Evolutionary conservation across 495 filamentous ascomycete species (phyloP).

Genomic region (Pseudotulostoma volvatum): DNA sequence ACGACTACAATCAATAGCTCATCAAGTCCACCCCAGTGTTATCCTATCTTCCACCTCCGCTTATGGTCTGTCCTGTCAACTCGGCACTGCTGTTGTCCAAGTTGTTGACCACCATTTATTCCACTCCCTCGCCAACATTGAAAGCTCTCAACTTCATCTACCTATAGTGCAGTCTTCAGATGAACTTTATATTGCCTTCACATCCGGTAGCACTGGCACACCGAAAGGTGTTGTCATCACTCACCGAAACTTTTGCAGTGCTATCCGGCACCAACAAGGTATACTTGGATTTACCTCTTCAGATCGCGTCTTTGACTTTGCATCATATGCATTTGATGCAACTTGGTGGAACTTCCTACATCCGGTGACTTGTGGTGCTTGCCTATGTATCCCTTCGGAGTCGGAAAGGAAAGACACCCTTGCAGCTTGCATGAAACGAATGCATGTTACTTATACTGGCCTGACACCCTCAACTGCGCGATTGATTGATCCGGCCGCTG

Average conservation of each 20-base stretch:
- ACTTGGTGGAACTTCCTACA: slow-evolving; percentile 2
- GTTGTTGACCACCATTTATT: too few species aligned
- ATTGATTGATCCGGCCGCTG: slow-evolving; percentile 4
- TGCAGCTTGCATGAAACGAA: not conserved
- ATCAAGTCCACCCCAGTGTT: too few species aligned
- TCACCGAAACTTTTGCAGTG: slow-evolving; percentile 23
- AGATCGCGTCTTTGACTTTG: slow-evolving; percentile 5
- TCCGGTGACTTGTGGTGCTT: slow-evolving; percentile 2
- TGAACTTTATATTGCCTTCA: slow-evolving; percentile 27
- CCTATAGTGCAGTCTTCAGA: too few species aligned
- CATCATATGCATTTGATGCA: slow-evolving; percentile 9
- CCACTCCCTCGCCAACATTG: too few species aligned
- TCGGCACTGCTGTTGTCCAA: too few species aligned
- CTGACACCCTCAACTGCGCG: slow-evolving; percentile 6
- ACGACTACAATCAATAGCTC: slow-evolving; percentile 10
- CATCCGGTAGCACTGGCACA: slow-evolving; percentile 28
- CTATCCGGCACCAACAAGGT: slow-evolving; percentile 1
- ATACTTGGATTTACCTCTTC: not conserved
- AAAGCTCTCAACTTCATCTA: too few species aligned
- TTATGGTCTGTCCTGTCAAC: too few species aligned
- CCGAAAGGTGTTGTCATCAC: slow-evolving; percentile 31
- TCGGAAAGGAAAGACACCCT: slow-evolving; percentile 1
- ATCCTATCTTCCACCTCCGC: too few species aligned
- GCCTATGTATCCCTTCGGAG: slow-evolving; percentile 8
- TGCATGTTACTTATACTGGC: not conserved